These are phyloP conservation scores for Talinum fruticosum DNA, from an alignment of 148 eudicot species.

Conservation along the genomic window DNA sequence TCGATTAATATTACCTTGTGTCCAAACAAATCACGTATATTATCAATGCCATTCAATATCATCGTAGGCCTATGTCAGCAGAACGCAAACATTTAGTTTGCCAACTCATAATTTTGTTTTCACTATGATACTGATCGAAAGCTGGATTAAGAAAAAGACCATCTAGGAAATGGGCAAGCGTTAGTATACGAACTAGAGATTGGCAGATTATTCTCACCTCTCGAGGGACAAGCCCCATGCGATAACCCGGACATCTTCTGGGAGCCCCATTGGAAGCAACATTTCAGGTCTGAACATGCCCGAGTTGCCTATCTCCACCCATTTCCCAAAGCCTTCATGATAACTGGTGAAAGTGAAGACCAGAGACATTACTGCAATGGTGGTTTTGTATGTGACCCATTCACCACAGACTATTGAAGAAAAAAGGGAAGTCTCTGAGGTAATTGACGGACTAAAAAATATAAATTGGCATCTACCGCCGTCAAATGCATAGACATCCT, in stretches of 20 bases:
- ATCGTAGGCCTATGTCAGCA: background rate
- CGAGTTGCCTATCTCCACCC: constrained; percentile 94
- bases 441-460: no score
- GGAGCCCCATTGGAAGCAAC: constrained; percentile 96
- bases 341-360: constrained; percentile 44
- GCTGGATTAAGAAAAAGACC: background rate
- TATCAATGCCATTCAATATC: constrained; percentile 1
- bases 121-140: background rate
- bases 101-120: background rate
- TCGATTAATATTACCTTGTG: constrained; percentile 21
- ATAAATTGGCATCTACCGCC: no score
- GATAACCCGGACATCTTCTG: constrained; percentile 92
- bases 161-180: background rate
- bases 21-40: constrained; percentile 3
- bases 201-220: background rate
- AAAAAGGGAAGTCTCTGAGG: no score
- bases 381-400: no score
- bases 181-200: background rate
- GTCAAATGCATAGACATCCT: no score
- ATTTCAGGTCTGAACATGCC: constrained; percentile 97
- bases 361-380: background rate
- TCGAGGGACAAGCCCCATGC: constrained; percentile 38
- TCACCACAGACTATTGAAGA: no score
- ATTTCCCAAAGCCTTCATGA: constrained; percentile 81
- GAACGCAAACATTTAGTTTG: background rate